Evolutionary conservation across 164 flowering plant species (phyloP).

Genomic region (Houttuynia cordata): DNA sequence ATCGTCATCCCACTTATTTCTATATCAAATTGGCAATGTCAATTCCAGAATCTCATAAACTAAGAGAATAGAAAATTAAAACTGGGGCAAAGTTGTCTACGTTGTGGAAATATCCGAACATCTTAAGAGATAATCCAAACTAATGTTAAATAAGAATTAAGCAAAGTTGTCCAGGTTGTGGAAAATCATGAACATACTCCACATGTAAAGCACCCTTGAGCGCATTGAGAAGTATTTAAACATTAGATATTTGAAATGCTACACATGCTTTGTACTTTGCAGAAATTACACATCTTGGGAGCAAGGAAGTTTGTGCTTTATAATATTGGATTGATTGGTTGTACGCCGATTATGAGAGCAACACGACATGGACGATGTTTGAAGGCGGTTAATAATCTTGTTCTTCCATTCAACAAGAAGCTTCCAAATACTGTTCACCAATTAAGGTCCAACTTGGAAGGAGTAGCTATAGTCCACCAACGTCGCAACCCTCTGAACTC

Average conservation of each 20-base stretch:
- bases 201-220: too few relatives aligned
- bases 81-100: too few relatives aligned
- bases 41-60: too few relatives aligned
- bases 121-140: too few relatives aligned
- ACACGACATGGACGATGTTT: not conserved
- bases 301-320: constrained; percentile 1
- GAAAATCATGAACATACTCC: too few relatives aligned
- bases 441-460: not conserved
- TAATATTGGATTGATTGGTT: not conserved
- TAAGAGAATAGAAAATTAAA: too few relatives aligned
- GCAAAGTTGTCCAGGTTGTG: too few relatives aligned
- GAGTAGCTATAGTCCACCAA: not conserved
- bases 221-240: too few relatives aligned
- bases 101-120: too few relatives aligned
- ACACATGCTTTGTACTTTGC: not conserved
- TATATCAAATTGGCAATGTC: too few relatives aligned
- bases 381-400: not conserved
- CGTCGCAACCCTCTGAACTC: not conserved
- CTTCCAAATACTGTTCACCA: not conserved
- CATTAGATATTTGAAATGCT: not conserved
- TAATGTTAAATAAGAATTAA: too few relatives aligned
- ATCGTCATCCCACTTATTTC: too few relatives aligned
- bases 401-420: not conserved
- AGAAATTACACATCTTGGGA: not conserved
- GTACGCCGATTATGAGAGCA: not conserved